Conservation (phyloP, 768 basidiomycete species). For the Termitomyces sp. region DNA sequence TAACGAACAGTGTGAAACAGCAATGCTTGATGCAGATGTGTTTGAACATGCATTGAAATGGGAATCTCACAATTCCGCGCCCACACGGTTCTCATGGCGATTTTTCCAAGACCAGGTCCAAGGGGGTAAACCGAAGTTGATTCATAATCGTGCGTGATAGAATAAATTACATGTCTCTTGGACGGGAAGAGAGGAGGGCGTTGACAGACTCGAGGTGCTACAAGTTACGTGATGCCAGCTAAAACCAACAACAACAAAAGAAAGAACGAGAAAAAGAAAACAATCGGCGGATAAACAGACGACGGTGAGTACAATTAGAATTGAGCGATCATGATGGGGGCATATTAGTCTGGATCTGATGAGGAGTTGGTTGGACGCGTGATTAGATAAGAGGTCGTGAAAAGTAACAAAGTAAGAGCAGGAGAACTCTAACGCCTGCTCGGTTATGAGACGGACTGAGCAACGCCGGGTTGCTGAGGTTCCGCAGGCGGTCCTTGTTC, state of each 20-base stretch:
- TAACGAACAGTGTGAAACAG: too few species aligned
- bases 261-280: neutral
- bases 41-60: neutral
- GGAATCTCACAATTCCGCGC: neutral
- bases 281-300: neutral
- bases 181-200: neutral
- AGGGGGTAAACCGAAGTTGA: neutral
- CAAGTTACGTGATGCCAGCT: slow-evolving; percentile 2
- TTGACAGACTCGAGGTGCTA: neutral
- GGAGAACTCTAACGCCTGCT: neutral
- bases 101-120: neutral
- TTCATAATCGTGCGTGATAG: neutral
- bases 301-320: neutral
- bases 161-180: slow-evolving; percentile 1
- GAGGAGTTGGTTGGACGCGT: too few species aligned
- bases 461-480: slow-evolving; percentile 2
- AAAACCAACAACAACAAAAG: neutral
- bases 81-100: neutral
- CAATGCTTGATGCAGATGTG: neutral
- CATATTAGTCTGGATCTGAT: neutral
- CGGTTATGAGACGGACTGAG: neutral
- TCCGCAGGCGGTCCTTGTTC: neutral
- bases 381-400: neutral
- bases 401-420: neutral
- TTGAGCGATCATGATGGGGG: neutral